phyloP scores from a whole-genome alignment of 331 rosid species.

The Dryas integrifolia region DNA sequence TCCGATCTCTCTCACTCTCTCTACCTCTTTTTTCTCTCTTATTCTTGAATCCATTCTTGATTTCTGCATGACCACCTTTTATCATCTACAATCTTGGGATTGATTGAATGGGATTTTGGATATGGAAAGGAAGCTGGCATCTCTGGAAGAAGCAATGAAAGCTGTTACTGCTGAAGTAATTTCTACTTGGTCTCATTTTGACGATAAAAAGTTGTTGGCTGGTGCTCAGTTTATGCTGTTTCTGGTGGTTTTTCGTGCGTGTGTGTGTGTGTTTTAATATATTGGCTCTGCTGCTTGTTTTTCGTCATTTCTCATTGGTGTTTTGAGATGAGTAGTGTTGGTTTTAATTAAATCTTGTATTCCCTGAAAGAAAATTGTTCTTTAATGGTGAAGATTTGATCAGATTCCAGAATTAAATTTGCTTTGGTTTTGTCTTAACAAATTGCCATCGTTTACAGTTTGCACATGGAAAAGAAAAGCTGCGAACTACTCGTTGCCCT shows the following conservation, averaged over 20 bases:
- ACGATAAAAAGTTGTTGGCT: not conserved
- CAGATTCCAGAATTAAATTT: not conserved
- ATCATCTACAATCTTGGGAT: not conserved
- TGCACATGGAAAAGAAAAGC: conserved; percentile 54
- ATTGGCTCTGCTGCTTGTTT: not conserved
- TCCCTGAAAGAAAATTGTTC: not conserved
- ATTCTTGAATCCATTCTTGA: no score
- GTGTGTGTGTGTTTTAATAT: not conserved
- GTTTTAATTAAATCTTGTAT: not conserved
- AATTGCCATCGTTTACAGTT: conserved; percentile 37
- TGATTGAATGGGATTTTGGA: not conserved
- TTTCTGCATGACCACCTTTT: not conserved
- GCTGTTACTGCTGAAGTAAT: not conserved
- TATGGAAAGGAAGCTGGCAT: not conserved
- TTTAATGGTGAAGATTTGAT: not conserved
- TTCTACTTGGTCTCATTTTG: not conserved
- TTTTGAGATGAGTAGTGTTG: not conserved
- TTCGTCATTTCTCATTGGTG: not conserved
- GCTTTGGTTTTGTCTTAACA: not conserved
- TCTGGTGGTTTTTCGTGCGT: not conserved
- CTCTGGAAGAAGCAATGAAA: not conserved
- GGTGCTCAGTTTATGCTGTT: not conserved
- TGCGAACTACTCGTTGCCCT: conserved; percentile 38
- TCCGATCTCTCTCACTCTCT: no score
- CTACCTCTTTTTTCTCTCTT: no score